Percentiles rank a stretch among this genome's conserved stretches.
phyloP scores from a whole-genome alignment of 192 early-diverging fungal genomes.

The Coemansia sp. region DNA sequence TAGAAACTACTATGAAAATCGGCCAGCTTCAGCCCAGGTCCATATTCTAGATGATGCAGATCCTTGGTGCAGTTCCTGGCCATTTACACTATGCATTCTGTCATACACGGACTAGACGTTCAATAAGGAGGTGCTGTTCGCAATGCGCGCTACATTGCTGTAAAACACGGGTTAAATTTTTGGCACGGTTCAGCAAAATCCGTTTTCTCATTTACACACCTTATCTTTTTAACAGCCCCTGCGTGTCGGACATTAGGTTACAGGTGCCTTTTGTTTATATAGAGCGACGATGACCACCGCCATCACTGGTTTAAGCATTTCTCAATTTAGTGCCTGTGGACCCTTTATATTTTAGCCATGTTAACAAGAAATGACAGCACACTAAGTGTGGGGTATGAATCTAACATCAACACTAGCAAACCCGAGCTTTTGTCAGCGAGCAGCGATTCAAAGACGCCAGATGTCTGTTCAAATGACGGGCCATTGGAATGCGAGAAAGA shows the following conservation, averaged over 20 bases:
- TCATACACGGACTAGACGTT: neutral
- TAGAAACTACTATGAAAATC: too few relatives aligned
- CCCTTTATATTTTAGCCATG: conserved; percentile 3
- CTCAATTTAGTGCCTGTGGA: neutral
- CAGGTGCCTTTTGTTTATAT: neutral
- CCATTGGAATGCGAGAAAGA: neutral
- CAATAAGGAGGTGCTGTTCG: neutral
- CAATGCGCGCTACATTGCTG: neutral
- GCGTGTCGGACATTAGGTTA: neutral
- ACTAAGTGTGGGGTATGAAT: neutral
- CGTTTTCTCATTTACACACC: neutral
- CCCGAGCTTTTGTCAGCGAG: neutral
- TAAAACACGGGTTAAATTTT: neutral
- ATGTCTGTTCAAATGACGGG: neutral
- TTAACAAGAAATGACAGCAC: conserved; percentile 8
- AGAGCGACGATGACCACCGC: neutral
- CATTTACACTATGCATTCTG: neutral
- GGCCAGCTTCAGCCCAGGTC: too few relatives aligned
- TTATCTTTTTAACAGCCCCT: conserved; percentile 1
- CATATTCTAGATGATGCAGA: neutral
- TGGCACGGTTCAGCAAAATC: conserved; percentile 1
- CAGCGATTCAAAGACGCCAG: neutral
- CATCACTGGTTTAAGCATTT: neutral
- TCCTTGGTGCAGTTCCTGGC: neutral
- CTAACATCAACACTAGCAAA: neutral